Evolutionary conservation across 306 rosid genomes (phyloP).

Genomic region (Amphicarpaea edgeworthii): DNA sequence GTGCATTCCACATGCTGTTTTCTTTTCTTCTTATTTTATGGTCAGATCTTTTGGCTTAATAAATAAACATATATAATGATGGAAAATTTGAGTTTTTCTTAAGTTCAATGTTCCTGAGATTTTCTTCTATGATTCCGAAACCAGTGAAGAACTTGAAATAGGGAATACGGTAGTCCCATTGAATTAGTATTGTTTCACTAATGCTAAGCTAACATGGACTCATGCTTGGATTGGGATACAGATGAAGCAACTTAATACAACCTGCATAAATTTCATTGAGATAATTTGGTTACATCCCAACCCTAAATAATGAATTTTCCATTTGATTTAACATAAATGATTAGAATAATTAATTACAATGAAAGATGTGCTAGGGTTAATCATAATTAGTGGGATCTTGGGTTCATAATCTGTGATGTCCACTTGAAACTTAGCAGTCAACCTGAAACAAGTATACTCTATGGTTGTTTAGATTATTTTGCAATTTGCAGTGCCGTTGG

Average conservation of each 20-base stretch:
- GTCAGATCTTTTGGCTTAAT: conserved; percentile 18
- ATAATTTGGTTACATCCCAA: not conserved
- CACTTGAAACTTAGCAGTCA: not conserved
- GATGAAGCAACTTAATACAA: conserved; percentile 12
- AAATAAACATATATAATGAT: conserved; percentile 3
- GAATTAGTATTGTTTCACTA: not conserved
- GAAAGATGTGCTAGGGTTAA: conserved; percentile 8
- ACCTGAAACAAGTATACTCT: not conserved
- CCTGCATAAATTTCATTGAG: conserved; percentile 6
- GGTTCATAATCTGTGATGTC: conserved; percentile 10
- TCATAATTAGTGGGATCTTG: not conserved
- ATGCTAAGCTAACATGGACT: not conserved
- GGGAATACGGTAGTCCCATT: not conserved
- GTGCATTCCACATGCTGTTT: conserved; percentile 2
- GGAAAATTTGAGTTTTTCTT: not conserved
- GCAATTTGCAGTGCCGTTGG: not conserved
- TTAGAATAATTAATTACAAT: conserved; percentile 2
- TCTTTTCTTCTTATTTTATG: not conserved
- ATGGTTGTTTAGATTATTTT: conserved; percentile 24
- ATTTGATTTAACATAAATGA: conserved; percentile 31
- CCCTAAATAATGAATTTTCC: not conserved
- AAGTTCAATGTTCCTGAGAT: conserved; percentile 17
- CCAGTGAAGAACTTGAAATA: not conserved
- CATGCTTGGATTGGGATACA: conserved; percentile 15
- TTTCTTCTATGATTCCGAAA: conserved; percentile 6